Conservation (phyloP, 2,329 filamentous ascomycete species). For the Cytospora piceicola region DNA sequence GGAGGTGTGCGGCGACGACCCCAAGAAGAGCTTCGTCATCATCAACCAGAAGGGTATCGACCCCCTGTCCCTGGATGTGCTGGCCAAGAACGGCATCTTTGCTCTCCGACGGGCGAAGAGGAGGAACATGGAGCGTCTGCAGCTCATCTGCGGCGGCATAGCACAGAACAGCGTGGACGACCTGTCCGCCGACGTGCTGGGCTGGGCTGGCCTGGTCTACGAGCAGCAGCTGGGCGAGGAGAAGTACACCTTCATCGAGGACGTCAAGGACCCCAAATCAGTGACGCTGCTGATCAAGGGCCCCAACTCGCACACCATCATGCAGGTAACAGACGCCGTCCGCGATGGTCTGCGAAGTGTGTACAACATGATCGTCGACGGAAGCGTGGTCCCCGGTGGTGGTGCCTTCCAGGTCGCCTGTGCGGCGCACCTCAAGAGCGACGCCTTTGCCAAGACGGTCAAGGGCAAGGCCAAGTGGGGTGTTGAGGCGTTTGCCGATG, state of each 20-base stretch:
- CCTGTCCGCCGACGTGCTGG: slow-evolving; percentile 81
- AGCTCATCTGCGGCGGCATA: slow-evolving; percentile 88
- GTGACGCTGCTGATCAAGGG: slow-evolving; percentile 98
- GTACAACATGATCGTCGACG: slow-evolving; percentile 99
- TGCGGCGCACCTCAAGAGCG: slow-evolving; percentile 82
- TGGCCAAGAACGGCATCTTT: slow-evolving; percentile 97
- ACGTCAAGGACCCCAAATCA: slow-evolving; percentile 98
- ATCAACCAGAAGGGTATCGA: slow-evolving; percentile 99
- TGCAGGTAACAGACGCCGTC: slow-evolving; percentile 94
- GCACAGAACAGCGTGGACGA: slow-evolving; percentile 98
- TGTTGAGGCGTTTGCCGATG: slow-evolving; percentile 92
- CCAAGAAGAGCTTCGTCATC: slow-evolving; percentile 94
- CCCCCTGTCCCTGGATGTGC: slow-evolving; percentile 89
- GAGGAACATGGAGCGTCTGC: slow-evolving; percentile 97
- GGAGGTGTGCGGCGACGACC: slow-evolving; percentile 90
- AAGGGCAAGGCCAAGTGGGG: slow-evolving; percentile 99
- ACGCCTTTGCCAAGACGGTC: slow-evolving; percentile 83
- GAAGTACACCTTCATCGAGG: slow-evolving; percentile 98
- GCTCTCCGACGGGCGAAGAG: slow-evolving; percentile 93
- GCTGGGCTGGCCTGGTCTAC: slow-evolving; percentile 95
- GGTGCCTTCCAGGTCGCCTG: slow-evolving; percentile 97
- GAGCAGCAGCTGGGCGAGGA: slow-evolving; percentile 98
- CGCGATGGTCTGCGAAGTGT: slow-evolving; percentile 93
- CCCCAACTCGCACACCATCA: slow-evolving; percentile 94
- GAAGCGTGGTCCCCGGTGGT: slow-evolving; percentile 89